Evolutionary conservation across 192 early-diverging fungal genomes (phyloP), one percentile per base, ranked within the genome.

Genomic region (Coemansia sp.): DNA sequence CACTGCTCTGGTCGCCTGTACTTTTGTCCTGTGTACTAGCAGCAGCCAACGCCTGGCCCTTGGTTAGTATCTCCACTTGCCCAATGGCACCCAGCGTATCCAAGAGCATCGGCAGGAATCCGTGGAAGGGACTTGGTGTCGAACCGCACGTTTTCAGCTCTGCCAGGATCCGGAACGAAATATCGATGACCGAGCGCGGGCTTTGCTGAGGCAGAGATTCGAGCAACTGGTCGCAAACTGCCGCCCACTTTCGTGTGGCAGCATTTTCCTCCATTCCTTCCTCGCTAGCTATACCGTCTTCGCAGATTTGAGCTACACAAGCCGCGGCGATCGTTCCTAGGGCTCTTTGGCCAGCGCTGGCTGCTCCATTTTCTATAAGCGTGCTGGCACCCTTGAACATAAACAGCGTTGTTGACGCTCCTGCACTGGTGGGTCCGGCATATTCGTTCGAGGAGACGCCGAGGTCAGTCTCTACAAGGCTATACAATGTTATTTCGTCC

Each of bases 1-100:
- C 68, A 39, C 66, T 69, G 2, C 38, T 30, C 18, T 15, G 34
- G 2, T 60, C 58, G 16, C 52, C 51, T 6, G 21, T 9, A 21
- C 1, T 9, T 9, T 26, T 53, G 51, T 53, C 51, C 51, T 53
- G 51, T 9, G 51, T 24, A 15, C 57, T 36, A 4, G 57, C 57
- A 4, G 59, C 63, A 9, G 60, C 64, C 53, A 57, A 21, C 46
- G 33, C 43, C 21, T 35, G 44, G 36, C 55, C 68, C 4, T 34
- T 18, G 38, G 52, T 34, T 21, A 63, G 62, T 35, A 81, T 69
- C 70, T 81, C 78, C 1, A 81, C 74, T 1, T 55, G n/a, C 1
- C 73, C 73, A n/a, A 81, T 60, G 16, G 65, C 44, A 9, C 78
- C 78, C 53, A 81, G 43, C 18, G 78, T 66, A n/a, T 81, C 78